Conservation (phyloP, 768 basidiomycete genomes). For the Amanita thiersii region DNA sequence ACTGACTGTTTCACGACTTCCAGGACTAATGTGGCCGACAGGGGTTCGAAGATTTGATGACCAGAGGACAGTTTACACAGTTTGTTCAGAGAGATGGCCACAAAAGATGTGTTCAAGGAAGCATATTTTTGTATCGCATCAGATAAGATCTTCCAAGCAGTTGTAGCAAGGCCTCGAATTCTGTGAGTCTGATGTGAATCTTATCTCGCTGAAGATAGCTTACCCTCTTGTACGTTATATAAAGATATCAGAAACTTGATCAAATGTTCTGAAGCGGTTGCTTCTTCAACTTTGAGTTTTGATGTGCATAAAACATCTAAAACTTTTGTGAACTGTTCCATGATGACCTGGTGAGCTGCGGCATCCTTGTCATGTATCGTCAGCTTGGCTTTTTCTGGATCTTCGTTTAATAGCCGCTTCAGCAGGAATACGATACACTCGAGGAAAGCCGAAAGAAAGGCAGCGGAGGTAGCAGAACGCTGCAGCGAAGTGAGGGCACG, state of each 20-base stretch:
- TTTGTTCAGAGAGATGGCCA: slow-evolving; percentile 38
- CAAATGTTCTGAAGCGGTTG: slow-evolving; percentile 33
- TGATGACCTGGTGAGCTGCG: slow-evolving; percentile 24
- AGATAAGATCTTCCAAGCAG: slow-evolving; percentile 38
- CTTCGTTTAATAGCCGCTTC: slow-evolving; percentile 20
- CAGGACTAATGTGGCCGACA: slow-evolving; percentile 8
- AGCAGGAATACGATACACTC: slow-evolving; percentile 64
- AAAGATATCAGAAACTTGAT: slow-evolving; percentile 33
- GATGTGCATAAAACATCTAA: slow-evolving; percentile 39
- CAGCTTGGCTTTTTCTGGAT: neutral
- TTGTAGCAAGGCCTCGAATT: slow-evolving; percentile 42
- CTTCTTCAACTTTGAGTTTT: slow-evolving; percentile 39
- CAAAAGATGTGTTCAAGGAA: slow-evolving; percentile 20
- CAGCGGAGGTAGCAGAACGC: slow-evolving; percentile 42
- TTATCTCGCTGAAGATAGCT: neutral
- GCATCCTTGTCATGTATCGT: slow-evolving; percentile 1
- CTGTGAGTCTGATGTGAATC: neutral
- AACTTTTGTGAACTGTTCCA: slow-evolving; percentile 33
- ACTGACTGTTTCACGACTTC: slow-evolving; percentile 2
- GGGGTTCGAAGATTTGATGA: slow-evolving; percentile 15
- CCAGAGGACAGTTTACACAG: slow-evolving; percentile 33
- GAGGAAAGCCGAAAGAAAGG: slow-evolving; percentile 60
- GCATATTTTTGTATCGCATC: slow-evolving; percentile 18
- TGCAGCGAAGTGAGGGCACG: slow-evolving; percentile 55
- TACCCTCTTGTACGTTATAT: slow-evolving; percentile 19